Evolutionary conservation across 768 basidiomycete genomes (phyloP).

Genomic region (Agaricus subrufescens): DNA sequence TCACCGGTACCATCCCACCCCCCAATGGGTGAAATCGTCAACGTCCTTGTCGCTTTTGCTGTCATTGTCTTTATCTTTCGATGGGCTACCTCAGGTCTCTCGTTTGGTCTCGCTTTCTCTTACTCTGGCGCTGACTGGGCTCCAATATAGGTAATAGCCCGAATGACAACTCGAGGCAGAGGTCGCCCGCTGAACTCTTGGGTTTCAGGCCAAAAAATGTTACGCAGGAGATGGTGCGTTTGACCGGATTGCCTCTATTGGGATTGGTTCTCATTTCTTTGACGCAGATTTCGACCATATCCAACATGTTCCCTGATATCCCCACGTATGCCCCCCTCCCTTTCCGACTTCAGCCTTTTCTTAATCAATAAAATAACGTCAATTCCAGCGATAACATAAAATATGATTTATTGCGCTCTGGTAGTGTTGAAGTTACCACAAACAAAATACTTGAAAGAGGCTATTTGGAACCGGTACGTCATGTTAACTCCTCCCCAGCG

Average conservation of each 20-base stretch:
- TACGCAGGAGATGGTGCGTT: slow-evolving; percentile 71
- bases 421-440: slow-evolving; percentile 68
- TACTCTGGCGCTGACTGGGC: neutral
- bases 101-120: slow-evolving; percentile 16
- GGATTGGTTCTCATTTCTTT: neutral
- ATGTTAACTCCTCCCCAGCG: neutral
- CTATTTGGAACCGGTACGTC: slow-evolving; percentile 69
- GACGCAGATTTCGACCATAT: slow-evolving; percentile 61
- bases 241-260: neutral
- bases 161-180: slow-evolving; percentile 30
- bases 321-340: slow-evolving; percentile 51
- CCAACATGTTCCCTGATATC: slow-evolving; percentile 81
- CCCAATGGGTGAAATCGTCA: slow-evolving; percentile 75
- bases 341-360: neutral
- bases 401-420: slow-evolving; percentile 77
- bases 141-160: slow-evolving; percentile 5
- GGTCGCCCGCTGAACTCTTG: slow-evolving; percentile 48
- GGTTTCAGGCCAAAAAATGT: slow-evolving; percentile 80
- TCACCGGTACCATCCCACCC: neutral
- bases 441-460: slow-evolving; percentile 83
- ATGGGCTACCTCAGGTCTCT: slow-evolving; percentile 66
- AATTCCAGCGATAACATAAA: slow-evolving; percentile 70
- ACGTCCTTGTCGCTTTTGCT: slow-evolving; percentile 79
- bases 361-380: neutral
- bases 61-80: slow-evolving; percentile 75